A percentile compares a stretch with the other conserved stretches of the same genome.
phyloP scores from a whole-genome alignment of 768 basidiomycete species.

The Megacollybia marginata region DNA sequence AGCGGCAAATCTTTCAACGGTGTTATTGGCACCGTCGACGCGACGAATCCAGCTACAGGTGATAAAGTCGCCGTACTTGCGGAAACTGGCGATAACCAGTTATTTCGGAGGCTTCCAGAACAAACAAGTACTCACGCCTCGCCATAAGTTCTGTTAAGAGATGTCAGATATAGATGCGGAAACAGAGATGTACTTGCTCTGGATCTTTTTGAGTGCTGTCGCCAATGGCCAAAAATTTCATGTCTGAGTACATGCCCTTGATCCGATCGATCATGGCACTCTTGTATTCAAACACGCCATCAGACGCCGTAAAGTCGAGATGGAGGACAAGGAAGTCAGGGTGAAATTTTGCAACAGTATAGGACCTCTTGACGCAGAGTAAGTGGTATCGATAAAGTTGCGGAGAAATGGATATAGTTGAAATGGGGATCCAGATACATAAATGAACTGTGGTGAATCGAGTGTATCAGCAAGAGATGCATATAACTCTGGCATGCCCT shows the following conservation, averaged over 20 bases:
- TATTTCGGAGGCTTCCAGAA: neutral
- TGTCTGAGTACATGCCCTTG: constrained; percentile 32
- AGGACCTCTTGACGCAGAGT: constrained; percentile 27
- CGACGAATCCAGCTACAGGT: constrained; percentile 35
- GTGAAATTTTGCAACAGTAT: constrained; percentile 32
- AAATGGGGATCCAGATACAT: constrained; percentile 36
- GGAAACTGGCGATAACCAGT: constrained; percentile 18
- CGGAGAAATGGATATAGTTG: constrained; percentile 39
- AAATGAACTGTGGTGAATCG: constrained; percentile 31
- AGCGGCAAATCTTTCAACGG: constrained; percentile 25
- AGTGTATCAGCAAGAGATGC: constrained; percentile 27
- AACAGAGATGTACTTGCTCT: constrained; percentile 12
- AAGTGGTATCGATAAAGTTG: constrained; percentile 28
- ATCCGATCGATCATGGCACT: constrained; percentile 27
- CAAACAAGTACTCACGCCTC: constrained; percentile 24
- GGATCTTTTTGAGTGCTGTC: constrained; percentile 40
- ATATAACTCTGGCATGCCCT: constrained; percentile 42
- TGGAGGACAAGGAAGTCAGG: constrained; percentile 12
- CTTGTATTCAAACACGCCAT: constrained; percentile 23
- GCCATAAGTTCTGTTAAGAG: constrained; percentile 21
- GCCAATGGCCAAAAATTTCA: constrained; percentile 34
- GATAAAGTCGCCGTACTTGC: constrained; percentile 27
- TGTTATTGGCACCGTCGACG: constrained; percentile 37
- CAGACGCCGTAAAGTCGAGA: neutral
- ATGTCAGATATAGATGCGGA: no score